Percentiles rank a stretch among this genome's conserved stretches.
Evolutionary conservation across 1,284 basidiomycete genomes (phyloP).

Genomic region (Papiliotrema flavescens): DNA sequence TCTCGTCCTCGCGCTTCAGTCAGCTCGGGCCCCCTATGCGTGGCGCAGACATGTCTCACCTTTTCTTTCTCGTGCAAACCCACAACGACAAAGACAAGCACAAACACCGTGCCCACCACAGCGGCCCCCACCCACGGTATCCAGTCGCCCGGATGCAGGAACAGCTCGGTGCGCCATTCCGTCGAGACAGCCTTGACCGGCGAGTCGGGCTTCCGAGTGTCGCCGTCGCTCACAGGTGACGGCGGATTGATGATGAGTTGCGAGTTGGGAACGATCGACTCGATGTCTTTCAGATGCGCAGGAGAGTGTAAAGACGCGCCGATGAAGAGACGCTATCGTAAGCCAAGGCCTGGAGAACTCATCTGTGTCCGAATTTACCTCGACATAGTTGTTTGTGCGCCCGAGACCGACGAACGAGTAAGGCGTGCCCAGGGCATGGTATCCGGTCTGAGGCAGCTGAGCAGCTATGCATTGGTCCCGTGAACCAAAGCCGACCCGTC

Average conservation of each 20-base stretch:
- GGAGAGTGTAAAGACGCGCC: constrained; percentile 72
- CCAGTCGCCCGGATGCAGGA: constrained; percentile 92
- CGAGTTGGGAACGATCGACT: constrained; percentile 96
- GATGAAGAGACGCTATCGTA: constrained; percentile 69
- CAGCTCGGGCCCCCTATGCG: background rate
- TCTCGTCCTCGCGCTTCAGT: constrained; percentile 79
- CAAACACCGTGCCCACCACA: constrained; percentile 67
- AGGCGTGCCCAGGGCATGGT: constrained; percentile 82
- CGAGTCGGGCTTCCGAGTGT: background rate
- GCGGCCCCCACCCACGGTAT: constrained; percentile 93
- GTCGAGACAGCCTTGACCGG: constrained; percentile 32
- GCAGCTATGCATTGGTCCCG: constrained; percentile 57
- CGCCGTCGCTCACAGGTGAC: constrained; percentile 13
- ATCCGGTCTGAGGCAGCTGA: constrained; percentile 87
- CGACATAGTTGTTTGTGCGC: constrained; percentile 99
- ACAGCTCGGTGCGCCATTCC: constrained; percentile 84
- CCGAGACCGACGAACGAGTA: constrained; percentile 97
- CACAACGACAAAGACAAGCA: constrained; percentile 78
- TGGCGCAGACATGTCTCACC: constrained; percentile 49
- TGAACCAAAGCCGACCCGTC: background rate
- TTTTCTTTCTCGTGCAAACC: constrained; percentile 89
- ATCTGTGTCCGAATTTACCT: constrained; percentile 48
- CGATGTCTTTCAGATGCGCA: constrained; percentile 77
- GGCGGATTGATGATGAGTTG: constrained; percentile 93
- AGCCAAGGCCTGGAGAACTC: background rate